Base-by-base conservation (phyloP, 345 rosid genomes). In the Isatis tinctoria region DNA sequence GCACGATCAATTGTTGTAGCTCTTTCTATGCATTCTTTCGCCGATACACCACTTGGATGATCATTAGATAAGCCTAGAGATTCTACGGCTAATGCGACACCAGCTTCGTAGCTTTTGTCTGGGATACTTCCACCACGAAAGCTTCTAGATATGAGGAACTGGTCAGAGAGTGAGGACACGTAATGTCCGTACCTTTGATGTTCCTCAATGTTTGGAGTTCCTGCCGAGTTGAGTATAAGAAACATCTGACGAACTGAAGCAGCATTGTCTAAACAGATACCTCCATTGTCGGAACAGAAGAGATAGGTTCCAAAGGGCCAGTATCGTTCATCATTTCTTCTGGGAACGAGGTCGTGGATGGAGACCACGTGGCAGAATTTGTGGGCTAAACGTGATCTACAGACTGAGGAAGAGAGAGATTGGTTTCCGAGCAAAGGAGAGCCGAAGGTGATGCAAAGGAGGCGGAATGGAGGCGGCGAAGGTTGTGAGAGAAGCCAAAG, bases 361-460 rank as follows among this genome's bases (percentile, higher is more conserved):
- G 91, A 85, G 20, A 85, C 88, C 2, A 92, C 83, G 41, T 92
- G 90, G 74, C 83, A 90, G 56, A 92, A 95, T 78, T 80, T 87
- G 17, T 90, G 96, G 2, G 79, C 81, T 85, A 96, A 85, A 78
- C 86, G 80, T 57, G 87, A 74, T 7, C 80, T 70, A 27, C 84
- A 84, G 61, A 95, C 74, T 39, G 87, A 82, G n/a, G 73, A 81
- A 35, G 84, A 85, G 49, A 92, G 89, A 61, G 91, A 66, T 33
- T 58, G 80, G 35, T 92, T 90, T 47, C 93, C 91, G 0, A 95
- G 90, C 71, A 95, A 60, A 5, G 97, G 96, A 49, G 97, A 86
- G 70, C 97, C 89, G 0, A 84, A 95, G 17, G 97, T 95, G 83
- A 90, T 80, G 83, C 96, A 81, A 14, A 95, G 78, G 43, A 92